Base-by-base conservation (phyloP, 1,284 basidiomycete genomes). In the Cutaneotrichosporon dermatis region DNA sequence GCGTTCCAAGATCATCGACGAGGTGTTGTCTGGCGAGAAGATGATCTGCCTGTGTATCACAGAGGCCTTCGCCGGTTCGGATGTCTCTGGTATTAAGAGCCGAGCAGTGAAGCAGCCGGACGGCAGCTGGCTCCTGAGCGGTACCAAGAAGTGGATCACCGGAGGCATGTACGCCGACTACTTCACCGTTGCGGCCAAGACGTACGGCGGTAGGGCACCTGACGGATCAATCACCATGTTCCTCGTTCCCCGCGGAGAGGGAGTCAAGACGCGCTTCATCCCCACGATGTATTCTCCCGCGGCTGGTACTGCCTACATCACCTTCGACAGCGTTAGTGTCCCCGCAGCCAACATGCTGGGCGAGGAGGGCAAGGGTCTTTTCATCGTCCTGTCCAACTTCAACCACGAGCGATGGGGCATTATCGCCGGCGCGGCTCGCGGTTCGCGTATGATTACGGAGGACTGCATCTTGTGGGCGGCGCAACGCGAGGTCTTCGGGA, bases 131-230 rank as follows among this genome's bases (percentile, higher is more conserved):
- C 86, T 90, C 58, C 85, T 94, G 65, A 91, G 90, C 66, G 92
- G 91, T 7, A 92, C 89, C 6, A 94, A 95, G 78, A 81, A 81
- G 67, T 96, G 93, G 93, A 97, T 97, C 70, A 94, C 93, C 49
- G 96, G 93, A 68, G 91, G 89, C 52, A 79, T 78, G 74, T 75
- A 76, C 59, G 73, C 76, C 46, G 75, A 77, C 57, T 79, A 77
- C 69, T 77, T 77, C 57, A 74, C 71, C 36, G 73, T 77, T 43
- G 75, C 71, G 4, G 59, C 61, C 15, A 69, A 66, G 57, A 58
- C 54, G 10, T 54, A 58, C 39, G 50, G 51, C 34, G 55, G 51
- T 5, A 4, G 9, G 25, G 70, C 76, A 66, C 77, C 76, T 33
- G 82, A 90, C 76, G 85, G 88, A 62, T 92, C 92, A 34, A 85